Evolutionary conservation across 805 yeast species (phyloP).

Genomic region (Teunomyces atbi): DNA sequence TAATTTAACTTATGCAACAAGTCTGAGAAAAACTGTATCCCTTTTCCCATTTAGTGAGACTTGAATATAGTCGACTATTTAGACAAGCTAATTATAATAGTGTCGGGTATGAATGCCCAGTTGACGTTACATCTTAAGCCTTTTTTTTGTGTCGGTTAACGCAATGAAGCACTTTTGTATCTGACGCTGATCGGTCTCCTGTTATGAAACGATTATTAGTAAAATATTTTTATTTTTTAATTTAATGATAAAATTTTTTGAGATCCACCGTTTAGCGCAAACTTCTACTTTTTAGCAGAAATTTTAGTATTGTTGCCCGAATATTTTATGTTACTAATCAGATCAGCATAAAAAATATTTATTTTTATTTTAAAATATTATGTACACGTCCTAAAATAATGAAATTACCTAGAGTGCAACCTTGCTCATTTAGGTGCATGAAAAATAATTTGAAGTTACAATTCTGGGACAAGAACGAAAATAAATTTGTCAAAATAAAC

Average conservation of each 20-base stretch:
- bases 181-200: neutral
- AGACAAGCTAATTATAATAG: neutral
- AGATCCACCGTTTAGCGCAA: slow-evolving; percentile 3
- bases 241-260: neutral
- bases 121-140: neutral
- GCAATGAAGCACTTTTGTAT: neutral
- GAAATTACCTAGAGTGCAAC: neutral
- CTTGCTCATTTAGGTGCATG: neutral
- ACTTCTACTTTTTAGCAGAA: neutral
- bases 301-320: neutral
- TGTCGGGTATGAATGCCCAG: no score
- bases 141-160: neutral
- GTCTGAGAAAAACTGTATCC: neutral
- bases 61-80: neutral
- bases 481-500: neutral
- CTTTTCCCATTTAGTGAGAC: neutral
- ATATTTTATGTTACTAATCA: neutral
- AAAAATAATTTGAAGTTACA: neutral
- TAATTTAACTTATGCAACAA: neutral
- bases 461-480: neutral
- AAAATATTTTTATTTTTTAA: neutral
- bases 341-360: neutral
- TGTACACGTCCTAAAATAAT: neutral
- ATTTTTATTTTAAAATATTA: neutral
- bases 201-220: neutral